phyloP scores from a whole-genome alignment of 768 basidiomycete species.

The Termitomyces bulborhizus region DNA sequence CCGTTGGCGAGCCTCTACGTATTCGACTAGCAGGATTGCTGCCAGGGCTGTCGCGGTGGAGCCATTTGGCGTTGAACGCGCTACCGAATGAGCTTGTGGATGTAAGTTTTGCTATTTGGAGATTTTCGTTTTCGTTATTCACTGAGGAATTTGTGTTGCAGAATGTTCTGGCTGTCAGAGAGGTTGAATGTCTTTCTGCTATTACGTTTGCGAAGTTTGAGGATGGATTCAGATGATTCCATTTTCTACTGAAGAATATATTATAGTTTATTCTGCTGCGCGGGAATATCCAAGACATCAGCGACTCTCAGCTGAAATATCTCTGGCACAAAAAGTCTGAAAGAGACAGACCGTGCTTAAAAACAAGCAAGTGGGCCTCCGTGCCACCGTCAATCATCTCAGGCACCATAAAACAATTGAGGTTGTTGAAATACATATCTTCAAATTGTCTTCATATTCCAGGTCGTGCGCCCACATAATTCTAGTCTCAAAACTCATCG shows the following conservation, averaged over 20 bases:
- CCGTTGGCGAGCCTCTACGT: slow-evolving; percentile 34
- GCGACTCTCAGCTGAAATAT: no score
- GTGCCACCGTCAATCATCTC: no score
- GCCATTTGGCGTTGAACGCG: slow-evolving; percentile 56
- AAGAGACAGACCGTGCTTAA: no score
- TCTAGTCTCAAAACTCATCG: no score
- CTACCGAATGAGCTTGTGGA: slow-evolving; percentile 80
- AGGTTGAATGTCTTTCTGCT: slow-evolving; percentile 64
- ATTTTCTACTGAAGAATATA: not conserved
- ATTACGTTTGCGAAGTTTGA: slow-evolving; percentile 69
- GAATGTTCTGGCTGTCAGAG: slow-evolving; percentile 57
- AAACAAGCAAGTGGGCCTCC: no score
- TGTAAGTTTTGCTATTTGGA: slow-evolving; percentile 39
- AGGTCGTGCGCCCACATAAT: no score
- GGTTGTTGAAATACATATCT: no score
- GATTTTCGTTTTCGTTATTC: not conserved
- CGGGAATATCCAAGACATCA: no score
- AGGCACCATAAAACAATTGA: no score
- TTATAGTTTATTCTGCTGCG: not conserved
- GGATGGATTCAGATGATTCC: slow-evolving; percentile 25
- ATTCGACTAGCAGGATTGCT: slow-evolving; percentile 75
- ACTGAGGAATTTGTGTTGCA: slow-evolving; percentile 18
- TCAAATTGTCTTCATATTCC: no score
- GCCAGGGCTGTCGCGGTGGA: slow-evolving; percentile 78
- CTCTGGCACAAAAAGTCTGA: no score